Evolutionary conservation across 768 basidiomycete species (phyloP).

Genomic region (Hortiboletus campestris): DNA sequence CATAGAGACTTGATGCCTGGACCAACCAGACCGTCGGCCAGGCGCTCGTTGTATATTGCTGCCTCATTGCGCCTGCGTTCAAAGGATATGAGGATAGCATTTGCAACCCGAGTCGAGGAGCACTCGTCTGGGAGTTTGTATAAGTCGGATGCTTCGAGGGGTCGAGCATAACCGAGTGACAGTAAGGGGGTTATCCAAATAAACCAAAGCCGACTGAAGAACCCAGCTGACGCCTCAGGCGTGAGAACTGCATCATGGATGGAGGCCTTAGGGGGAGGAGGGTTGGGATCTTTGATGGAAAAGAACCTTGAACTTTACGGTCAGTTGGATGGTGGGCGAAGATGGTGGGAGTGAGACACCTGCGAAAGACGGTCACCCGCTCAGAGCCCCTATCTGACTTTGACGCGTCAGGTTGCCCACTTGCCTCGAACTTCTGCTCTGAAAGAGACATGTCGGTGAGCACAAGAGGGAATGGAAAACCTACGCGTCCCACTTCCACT

Average conservation of each 20-base stretch:
- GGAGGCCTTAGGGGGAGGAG: constrained; percentile 46
- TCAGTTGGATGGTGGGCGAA: neutral
- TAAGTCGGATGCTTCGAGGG: constrained; percentile 77
- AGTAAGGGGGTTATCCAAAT: constrained; percentile 75
- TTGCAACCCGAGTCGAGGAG: constrained; percentile 57
- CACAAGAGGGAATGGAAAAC: neutral
- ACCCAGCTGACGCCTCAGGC: constrained; percentile 65
- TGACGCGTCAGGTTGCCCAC: neutral
- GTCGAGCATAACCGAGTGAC: constrained; percentile 72
- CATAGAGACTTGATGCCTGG: constrained; percentile 52
- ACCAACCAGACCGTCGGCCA: constrained; percentile 62
- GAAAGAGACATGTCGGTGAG: constrained; percentile 2
- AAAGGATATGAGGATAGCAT: constrained; percentile 63
- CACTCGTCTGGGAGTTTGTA: constrained; percentile 72
- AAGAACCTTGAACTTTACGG: constrained; percentile 7
- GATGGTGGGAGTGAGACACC: neutral
- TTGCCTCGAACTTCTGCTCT: neutral
- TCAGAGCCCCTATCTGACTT: neutral
- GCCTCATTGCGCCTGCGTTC: constrained; percentile 55
- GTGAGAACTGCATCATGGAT: constrained; percentile 59
- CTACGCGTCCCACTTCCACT: neutral
- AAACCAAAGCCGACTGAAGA: constrained; percentile 63
- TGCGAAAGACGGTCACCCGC: neutral
- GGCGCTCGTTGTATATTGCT: constrained; percentile 64
- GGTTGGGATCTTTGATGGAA: constrained; percentile 15